Base-by-base conservation (phyloP, 1,139 yeast species). In the Yamadazyma sp. region DNA sequence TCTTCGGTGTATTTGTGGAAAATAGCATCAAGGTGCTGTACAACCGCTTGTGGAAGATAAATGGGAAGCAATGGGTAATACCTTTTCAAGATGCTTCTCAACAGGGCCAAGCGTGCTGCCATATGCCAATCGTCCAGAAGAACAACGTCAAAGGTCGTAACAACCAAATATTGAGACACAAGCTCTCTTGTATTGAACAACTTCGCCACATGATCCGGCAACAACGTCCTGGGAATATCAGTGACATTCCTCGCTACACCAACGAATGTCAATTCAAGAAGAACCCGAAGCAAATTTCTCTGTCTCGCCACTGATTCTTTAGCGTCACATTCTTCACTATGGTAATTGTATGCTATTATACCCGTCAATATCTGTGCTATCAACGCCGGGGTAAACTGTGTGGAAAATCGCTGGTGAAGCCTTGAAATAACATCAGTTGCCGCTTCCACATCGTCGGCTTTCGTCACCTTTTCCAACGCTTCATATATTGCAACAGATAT, bases 371-470 rank as follows among this genome's bases (percentile, higher is more conserved):
- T 63, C 44, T 69, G 60, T 0, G 71, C 58, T 46, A 83, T 56
- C 41, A 87, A 53, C 17, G 56, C 59, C 1, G 80, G 76, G 0
- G 88, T 74, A 55, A 87, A 83, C 8, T 61, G 57, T 1, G 48
- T 40, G 2, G 69, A 58, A 56, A 89, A 88, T 38, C 97, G 66
- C 58, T 85, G 95, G 59, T 88, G 96, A 20, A 91, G 62, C 0
- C 81, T 83, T 32, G 91, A 79, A 0, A 84, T 72, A 1, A 88
- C 75, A 49, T 83, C 89, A 27, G 79, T 72, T 1, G 84, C 81
- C 0, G 92, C 83, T 16, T 55, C 48, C 1, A 86, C 59, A 54
- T 88, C 96, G 10, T 75, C 81, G 7, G 64, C 58, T 44, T 81
- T 81, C 12, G 69, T 64, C 20, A 79, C 74, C 47, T 73, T 79